Evolutionary conservation across 169 alveolate genomes (phyloP).

Genomic region (Eimeria necatrix): DNA sequence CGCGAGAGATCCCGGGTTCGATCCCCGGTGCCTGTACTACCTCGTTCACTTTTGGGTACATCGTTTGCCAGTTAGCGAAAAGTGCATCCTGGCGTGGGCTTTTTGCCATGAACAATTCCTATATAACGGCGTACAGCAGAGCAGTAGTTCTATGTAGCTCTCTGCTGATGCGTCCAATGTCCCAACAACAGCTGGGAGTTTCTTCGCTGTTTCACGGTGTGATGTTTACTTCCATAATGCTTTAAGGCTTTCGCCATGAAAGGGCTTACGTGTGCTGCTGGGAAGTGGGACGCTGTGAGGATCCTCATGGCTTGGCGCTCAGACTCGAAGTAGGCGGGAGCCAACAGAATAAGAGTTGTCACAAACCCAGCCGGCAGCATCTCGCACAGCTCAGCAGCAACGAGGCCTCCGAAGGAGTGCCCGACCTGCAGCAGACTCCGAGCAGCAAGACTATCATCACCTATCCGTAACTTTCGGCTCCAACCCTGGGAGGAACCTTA

Average conservation of each 20-base stretch:
- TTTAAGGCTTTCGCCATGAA: not conserved
- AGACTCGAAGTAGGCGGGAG: slow-evolving; percentile 77
- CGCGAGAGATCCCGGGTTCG: slow-evolving; percentile 82
- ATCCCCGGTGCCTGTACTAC: slow-evolving; percentile 77
- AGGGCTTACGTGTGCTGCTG: slow-evolving; percentile 65
- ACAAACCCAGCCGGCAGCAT: slow-evolving; percentile 66
- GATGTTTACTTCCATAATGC: not conserved
- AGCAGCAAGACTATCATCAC: not conserved
- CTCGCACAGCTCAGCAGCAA: slow-evolving; percentile 73
- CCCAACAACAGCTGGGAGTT: not conserved
- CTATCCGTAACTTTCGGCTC: too few relatives aligned
- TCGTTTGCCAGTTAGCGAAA: too few relatives aligned
- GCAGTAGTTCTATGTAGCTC: not conserved
- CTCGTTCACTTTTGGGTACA: not conserved
- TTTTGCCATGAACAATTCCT: too few relatives aligned
- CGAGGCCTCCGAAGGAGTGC: slow-evolving; percentile 77
- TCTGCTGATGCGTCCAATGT: not conserved
- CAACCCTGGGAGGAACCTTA: too few relatives aligned
- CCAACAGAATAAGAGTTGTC: slow-evolving; percentile 54
- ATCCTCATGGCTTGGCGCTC: slow-evolving; percentile 75
- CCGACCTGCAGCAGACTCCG: slow-evolving; percentile 63
- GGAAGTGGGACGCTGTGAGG: slow-evolving; percentile 73
- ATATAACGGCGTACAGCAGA: too few relatives aligned
- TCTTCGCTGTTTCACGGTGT: not conserved
- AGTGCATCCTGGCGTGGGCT: too few relatives aligned